Evolutionary conservation across 768 basidiomycete species (phyloP), one percentile per base, ranked within the genome.

Genomic region (Russula sp.): DNA sequence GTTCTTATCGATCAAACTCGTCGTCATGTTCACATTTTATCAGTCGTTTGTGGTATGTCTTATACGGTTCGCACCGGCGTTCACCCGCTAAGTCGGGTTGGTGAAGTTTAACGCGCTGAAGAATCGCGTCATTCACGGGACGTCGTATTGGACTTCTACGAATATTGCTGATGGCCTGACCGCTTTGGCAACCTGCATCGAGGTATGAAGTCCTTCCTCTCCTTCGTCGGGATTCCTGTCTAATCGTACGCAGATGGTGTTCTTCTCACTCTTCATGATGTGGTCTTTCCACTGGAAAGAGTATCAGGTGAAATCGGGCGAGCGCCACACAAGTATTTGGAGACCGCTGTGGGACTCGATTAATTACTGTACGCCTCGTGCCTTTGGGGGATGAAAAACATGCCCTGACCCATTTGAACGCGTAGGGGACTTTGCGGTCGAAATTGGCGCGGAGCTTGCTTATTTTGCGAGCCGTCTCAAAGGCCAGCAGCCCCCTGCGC

Each of bases 21-120:
- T 92, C 51, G 88, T 93, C 47, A 85, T 93, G 83, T 84, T 88
- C 71, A 93, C 91, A 0, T 94, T 90, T 73, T 96, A 94, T 71
- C 93, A 94, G 69, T 78, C 81, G 1, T 88, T 92, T 68, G 72
- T 90, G 54, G 86, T 88, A 68, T 41, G 64, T 43, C 9, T 7
- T 29, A 8, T 7, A 20, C 22, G 1, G 5, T 54, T 14, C 18
- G 14, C 4, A 1, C 22, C 22, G 3, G 14, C 8, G 20, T 34
- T 41, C 14, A 11, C 16, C 7, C 1, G 2, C 29, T 41, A 22
- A 38, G 22, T n/a, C 39, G 35, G 25, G 3, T 53, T 53, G 20
- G 60, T 70, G 45, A 56, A 92, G 85, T 88, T 95, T 70, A 74
- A 69, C 45, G 77, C 82, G 5, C 73, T 97, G 36, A 83, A 86